phyloP scores from a whole-genome alignment of 176 grass and related monocot species.

The Oryza nivara region DNA sequence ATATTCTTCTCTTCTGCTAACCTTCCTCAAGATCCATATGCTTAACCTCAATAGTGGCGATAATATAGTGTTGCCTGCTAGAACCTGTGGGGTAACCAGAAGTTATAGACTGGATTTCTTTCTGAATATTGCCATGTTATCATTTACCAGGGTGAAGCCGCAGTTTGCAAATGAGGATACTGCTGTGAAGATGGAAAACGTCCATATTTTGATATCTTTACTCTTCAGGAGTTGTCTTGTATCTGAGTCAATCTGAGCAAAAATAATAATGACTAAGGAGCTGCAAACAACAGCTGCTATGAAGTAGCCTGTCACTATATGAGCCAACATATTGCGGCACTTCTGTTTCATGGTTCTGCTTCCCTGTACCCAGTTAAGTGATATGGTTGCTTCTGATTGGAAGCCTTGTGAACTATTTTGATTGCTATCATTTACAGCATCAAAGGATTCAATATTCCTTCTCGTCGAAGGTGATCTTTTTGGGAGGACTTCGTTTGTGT shows the following conservation, averaged over 20 bases:
- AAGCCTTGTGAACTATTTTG: slow-evolving; percentile 25
- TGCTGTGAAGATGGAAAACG: slow-evolving; percentile 44
- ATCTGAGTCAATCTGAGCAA: slow-evolving; percentile 40
- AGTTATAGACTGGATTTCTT: slow-evolving; percentile 55
- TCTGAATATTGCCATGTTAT: slow-evolving; percentile 71
- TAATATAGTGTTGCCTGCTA: slow-evolving; percentile 71
- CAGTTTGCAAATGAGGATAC: slow-evolving; percentile 70
- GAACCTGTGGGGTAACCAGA: slow-evolving; percentile 51
- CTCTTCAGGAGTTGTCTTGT: slow-evolving; percentile 52
- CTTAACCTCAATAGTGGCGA: slow-evolving; percentile 54
- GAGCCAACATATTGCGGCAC: slow-evolving; percentile 44
- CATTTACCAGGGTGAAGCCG: slow-evolving; percentile 62
- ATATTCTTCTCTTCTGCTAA: slow-evolving; percentile 40
- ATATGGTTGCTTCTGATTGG: slow-evolving; percentile 23
- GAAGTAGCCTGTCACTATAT: slow-evolving; percentile 45
- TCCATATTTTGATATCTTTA: slow-evolving; percentile 55
- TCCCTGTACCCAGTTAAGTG: slow-evolving; percentile 19
- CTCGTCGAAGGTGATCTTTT: slow-evolving; percentile 31
- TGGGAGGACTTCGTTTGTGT: slow-evolving; percentile 8
- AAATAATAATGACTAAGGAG: slow-evolving; percentile 36
- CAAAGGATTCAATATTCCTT: slow-evolving; percentile 44
- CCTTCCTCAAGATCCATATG: slow-evolving; percentile 42
- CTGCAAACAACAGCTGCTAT: slow-evolving; percentile 38
- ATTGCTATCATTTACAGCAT: slow-evolving; percentile 22
- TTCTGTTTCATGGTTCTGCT: slow-evolving; percentile 13